A percentile compares a stretch with the other conserved stretches of the same genome.
phyloP scores from a whole-genome alignment of 257 asterid species.

The Penstemon eatonii region DNA sequence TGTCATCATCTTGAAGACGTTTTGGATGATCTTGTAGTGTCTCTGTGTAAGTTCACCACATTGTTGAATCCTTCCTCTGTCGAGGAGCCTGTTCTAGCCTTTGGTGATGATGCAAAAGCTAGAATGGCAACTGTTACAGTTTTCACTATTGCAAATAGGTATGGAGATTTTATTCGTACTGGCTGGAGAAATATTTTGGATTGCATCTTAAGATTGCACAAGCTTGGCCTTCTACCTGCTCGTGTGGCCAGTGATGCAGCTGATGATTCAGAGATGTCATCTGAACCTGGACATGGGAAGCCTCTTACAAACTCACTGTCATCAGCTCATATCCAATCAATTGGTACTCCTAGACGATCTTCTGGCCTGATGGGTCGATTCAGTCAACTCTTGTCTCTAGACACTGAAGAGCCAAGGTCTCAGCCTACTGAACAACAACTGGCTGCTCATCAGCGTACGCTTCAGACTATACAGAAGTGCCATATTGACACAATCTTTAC shows the following conservation, averaged over 20 bases:
- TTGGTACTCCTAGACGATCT: conserved; percentile 91
- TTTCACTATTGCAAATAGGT: conserved; percentile 85
- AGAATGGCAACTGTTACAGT: conserved; percentile 94
- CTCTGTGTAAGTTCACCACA: conserved; percentile 90
- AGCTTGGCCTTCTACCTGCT: conserved; percentile 97
- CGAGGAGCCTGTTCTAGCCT: conserved; percentile 93
- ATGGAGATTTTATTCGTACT: conserved; percentile 85
- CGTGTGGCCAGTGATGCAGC: conserved; percentile 98
- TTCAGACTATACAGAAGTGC: conserved; percentile 91
- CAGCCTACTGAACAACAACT: conserved; percentile 96
- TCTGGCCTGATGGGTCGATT: conserved; percentile 96
- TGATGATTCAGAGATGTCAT: conserved; percentile 78
- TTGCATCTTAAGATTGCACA: conserved; percentile 87
- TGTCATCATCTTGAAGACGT: conserved; percentile 95
- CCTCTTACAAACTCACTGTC: conserved; percentile 70
- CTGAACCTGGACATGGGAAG: conserved; percentile 86
- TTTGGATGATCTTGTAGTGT: conserved; percentile 91
- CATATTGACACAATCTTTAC: conserved; percentile 92
- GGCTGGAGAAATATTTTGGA: conserved; percentile 97
- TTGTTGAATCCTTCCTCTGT: conserved; percentile 79
- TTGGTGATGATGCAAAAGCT: conserved; percentile 94
- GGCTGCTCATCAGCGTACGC: conserved; percentile 95
- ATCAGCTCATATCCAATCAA: conserved; percentile 72
- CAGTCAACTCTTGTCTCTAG: conserved; percentile 91
- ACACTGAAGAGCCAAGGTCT: conserved; percentile 91